phyloP scores from a whole-genome alignment of 108 stramenopile species.

The Cylindrotheca fusiformis region DNA sequence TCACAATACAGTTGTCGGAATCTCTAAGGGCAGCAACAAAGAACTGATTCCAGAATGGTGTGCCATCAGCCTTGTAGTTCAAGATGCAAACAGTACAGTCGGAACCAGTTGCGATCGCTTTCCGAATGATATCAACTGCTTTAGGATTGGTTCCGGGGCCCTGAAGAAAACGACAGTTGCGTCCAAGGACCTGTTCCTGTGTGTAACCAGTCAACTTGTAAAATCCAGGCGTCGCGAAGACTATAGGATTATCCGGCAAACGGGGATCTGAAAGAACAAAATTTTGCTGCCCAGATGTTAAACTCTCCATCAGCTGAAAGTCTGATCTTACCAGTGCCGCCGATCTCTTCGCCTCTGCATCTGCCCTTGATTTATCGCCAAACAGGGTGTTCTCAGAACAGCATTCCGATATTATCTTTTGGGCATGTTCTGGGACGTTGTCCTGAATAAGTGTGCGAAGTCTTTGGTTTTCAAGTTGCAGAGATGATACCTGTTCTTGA shows the following conservation, averaged over 20 bases:
- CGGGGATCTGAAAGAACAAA: slow-evolving; percentile 95
- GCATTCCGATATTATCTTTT: slow-evolving; percentile 76
- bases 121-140: slow-evolving; percentile 86
- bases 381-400: slow-evolving; percentile 73
- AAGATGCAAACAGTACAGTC: slow-evolving; percentile 90
- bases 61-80: slow-evolving; percentile 98
- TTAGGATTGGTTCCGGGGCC: slow-evolving; percentile 92
- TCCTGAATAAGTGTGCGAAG: slow-evolving; percentile 78
- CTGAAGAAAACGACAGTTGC: slow-evolving; percentile 98
- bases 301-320: slow-evolving; percentile 76
- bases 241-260: slow-evolving; percentile 96
- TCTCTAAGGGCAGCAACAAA: slow-evolving; percentile 94
- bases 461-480: slow-evolving; percentile 90
- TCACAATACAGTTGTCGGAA: slow-evolving; percentile 90
- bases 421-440: slow-evolving; percentile 77
- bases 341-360: slow-evolving; percentile 20
- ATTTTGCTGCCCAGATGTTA: slow-evolving; percentile 82
- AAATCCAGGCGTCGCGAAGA: slow-evolving; percentile 89
- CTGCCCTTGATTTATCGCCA: slow-evolving; percentile 29
- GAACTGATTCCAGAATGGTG: slow-evolving; percentile 98
- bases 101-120: slow-evolving; percentile 76
- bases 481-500: slow-evolving; percentile 84
- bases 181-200: slow-evolving; percentile 89
- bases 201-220: slow-evolving; percentile 95
- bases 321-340: slow-evolving; percentile 67